Base-by-base conservation (phyloP, 345 rosid species). In the Salix caprea region DNA sequence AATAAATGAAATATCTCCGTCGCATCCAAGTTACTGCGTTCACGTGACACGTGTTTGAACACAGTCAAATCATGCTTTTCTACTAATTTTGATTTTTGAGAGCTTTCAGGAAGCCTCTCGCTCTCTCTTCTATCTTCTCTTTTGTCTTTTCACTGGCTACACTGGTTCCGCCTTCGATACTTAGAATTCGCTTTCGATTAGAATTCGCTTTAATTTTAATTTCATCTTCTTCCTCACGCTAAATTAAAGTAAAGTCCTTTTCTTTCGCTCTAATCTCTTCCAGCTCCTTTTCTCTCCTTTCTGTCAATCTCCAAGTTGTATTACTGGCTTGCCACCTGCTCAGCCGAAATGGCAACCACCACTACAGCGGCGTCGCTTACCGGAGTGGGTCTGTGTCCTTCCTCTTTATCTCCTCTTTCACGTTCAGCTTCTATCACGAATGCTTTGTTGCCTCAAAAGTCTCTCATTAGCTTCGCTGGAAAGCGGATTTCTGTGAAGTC, bases 351-450 rank as follows among this genome's bases (percentile, higher is more conserved):
- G 84, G 85, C 92, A 54, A 65, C 81, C 5, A 66, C 72, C 3
- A 52, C 86, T 7, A 58, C 52, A 46, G 50, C 84, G 70, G 78
- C 89, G 73, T 86, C 84, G 80, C 69, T 89, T 69, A 60, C 44
- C 69, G 86, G 88, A 4, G 68, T 80, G 39, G n/a, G 80, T 50
- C 26, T 82, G 16, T 77, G 62, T 15, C 23, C 69, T 10, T 58
- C 68, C 16, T 44, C 64, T 11, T 75, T 39, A 46, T 42, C 67
- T 67, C 76, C 76, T 8, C 39, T 36, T 46, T 46, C 52, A 46
- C 52, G 4, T 46, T 46, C 52, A 46, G 15, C 18, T 46, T 46
- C 52, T 36, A 75, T n/a, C 28, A 61, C 81, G 30, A 84, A 80
- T 44, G 46, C 72, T 60, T 54, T 78, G 50, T 76, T 82, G 72